Evolutionary conservation across 306 rosid genomes (phyloP), one percentile per base, ranked within the genome.

Genomic region (Cicer arietinum): DNA sequence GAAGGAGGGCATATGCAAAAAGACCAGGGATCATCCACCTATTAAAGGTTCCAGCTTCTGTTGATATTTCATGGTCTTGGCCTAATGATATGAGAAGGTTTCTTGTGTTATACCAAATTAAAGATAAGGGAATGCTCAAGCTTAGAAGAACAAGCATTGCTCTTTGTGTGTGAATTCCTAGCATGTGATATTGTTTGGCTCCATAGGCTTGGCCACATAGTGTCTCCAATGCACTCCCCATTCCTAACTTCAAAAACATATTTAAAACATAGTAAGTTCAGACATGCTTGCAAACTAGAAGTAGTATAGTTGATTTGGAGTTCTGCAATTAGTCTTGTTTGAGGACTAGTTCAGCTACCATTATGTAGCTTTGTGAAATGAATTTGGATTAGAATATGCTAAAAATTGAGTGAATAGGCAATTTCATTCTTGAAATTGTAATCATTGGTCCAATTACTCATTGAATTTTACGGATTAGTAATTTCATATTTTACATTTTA

Each of bases 131-230:
- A 74, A 83, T 73, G 76, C 85, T 69, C 39, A 81, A 48, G 0
- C 14, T 66, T 59, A 88, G 64, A 14, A 88, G 81, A 22, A 81
- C 81, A 18, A 85, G 47, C 86, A 88, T 88, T 59, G 85, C 88
- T 56, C 85, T 78, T 63, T 88, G 91, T 46, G 86, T 81, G 73
- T 88, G 81, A 52, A 85, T 35, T 40, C 91, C 91, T 53, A 88
- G 82, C 89, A 83, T 81, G 73, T 83, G 85, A 80, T 85, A 85
- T 14, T 81, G 83, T 22, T 42, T 88, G 12, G 86, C 88, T 51
- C 91, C 89, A 74, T 83, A 88, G 76, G 91, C 89, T 79, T 88
- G 88, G 1, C 91, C 91, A 41, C 89, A 85, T 42, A 88, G 57
- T 1, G 89, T 88, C 76, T 88, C 91, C 62, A 85, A 76, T 51